Percentiles rank a stretch among this genome's conserved stretches.
These are phyloP conservation scores for Xylaria sp. DNA, from an alignment of 2,329 filamentous ascomycete genomes.

Conservation along the genomic window DNA sequence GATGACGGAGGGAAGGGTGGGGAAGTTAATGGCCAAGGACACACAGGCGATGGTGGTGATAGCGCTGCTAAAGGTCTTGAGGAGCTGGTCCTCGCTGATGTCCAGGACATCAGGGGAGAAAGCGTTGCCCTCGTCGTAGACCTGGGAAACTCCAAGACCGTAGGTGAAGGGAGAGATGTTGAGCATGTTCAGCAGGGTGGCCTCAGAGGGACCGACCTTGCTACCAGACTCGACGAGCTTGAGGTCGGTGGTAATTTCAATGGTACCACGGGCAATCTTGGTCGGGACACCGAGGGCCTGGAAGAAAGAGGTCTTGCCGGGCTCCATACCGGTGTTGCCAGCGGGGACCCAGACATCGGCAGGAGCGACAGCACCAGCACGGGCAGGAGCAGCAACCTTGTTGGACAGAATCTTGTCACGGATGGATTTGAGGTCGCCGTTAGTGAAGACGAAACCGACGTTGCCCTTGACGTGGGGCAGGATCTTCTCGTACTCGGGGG, in stretches of 20 bases:
- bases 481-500: conserved; percentile 97
- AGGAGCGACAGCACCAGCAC: conserved; percentile 96
- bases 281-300: conserved; percentile 99
- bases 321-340: conserved; percentile 99
- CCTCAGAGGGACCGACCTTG: conserved; percentile 99
- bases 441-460: conserved; percentile 99
- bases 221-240: conserved; percentile 92
- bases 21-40: conserved; percentile 93
- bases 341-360: conserved; percentile 92
- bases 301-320: conserved; percentile 99
- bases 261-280: conserved; percentile 99
- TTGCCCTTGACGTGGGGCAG: conserved; percentile 97
- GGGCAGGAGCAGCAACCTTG: conserved; percentile 96
- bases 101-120: conserved; percentile 88
- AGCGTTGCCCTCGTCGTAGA: conserved; percentile 96
- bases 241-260: conserved; percentile 97
- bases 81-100: conserved; percentile 92
- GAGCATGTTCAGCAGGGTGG: conserved; percentile 98
- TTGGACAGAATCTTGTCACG: conserved; percentile 95
- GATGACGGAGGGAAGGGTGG: conserved; percentile 92
- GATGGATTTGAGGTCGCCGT: conserved; percentile 87
- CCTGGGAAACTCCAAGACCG: conserved; percentile 94
- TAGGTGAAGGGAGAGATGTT: conserved; percentile 99
- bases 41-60: conserved; percentile 87
- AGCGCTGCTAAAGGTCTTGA: conserved; percentile 79